Evolutionary conservation across 257 asterid genomes (phyloP), one percentile per base, ranked within the genome.

Genomic region (Nicotiana benthamiana): DNA sequence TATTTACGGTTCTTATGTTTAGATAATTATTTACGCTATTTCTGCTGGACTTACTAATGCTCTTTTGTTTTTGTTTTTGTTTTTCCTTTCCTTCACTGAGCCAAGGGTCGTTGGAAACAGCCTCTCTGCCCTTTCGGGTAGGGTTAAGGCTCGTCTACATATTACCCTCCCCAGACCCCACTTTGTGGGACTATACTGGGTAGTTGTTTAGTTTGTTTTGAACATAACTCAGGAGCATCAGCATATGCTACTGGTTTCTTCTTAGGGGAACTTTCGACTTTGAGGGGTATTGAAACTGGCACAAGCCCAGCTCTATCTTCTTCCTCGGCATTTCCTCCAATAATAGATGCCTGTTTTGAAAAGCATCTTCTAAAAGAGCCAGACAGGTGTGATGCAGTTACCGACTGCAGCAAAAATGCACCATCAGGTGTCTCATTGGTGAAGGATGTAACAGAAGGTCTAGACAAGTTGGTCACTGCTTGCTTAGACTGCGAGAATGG

Each of bases 331-430:
- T 75, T 86, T 36, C 75, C 77, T 46, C 26, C 80, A 76, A n/a
- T 80, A 81, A 15, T 56, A 24, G 84, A 75, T 70, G 52, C 83
- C n/a, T 26, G 82, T 43, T 24, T 67, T 2, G 93, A 87, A 79
- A 92, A 92, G 75, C 88, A 60, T 77, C 83, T 87, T 82, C 81
- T 86, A 81, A 92, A 94, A 11, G 95, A 87, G 22, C 43, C 86
- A 87, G 97, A 82, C 57, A 91, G 80, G 81, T 85, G 95, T 2
- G 91, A 90, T 64, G 89, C 84, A 53, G 77, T 20, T 60, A 78
- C 62, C 2, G 83, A 56, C 77, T 82, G 81, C 36, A 80, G 77
- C 17, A 77, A 6, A 28, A 54, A 46, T 54, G 78, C 59, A 22
- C 36, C 82, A 65, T 20, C 59, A 34, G 83, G 81, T 34, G 81